Evolutionary conservation across 805 yeast species (phyloP), one percentile per base, ranked within the genome.

Genomic region (Gaillardinia entomophila): DNA sequence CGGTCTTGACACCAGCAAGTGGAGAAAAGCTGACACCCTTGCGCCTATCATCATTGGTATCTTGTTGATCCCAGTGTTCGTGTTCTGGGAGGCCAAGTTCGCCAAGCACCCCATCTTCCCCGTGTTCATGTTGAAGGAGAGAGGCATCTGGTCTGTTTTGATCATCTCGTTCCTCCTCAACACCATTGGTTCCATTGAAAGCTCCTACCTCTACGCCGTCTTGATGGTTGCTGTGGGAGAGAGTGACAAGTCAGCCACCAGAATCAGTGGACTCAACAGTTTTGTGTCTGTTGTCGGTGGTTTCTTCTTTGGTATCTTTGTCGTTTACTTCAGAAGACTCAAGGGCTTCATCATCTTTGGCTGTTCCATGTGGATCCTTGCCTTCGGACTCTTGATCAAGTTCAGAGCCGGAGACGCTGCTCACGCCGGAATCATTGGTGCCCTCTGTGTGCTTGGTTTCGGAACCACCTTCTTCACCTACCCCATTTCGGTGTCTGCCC

Each of bases 371-470:
- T 52, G 57, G 57, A 39, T 48, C 30, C 41, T 52, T 6, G 41
- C 57, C 25, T 37, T 51, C 40, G 57, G 57, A 13, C 26, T 52
- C 13, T 40, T 52, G 26, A 31, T 41, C 29, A 47, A 48, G 34
- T 52, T 36, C 38, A 35, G 57, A 34, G 51, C 53, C 16, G 42
- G 48, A 14, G 13, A 12, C 14, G 4, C 15, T 4, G 30, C 48
- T 5, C 34, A 36, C 19, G 27, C 41, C 17, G 52, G 52, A 36
- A 39, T 45, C 27, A 44, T 47, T 31, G 52, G 40, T 20, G 46
- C 41, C 24, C 33, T 39, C 24, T 30, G 35, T 30, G 35, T 47
- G 13, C 16, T 45, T 34, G 52, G 52, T 33, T 34, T 43, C 25
- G 52, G 52, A 34, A 38, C 49, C 12, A 38, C 44, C 30, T 45